A percentile compares a stretch with the other conserved stretches of the same genome.
Conservation (phyloP, 192 early-diverging fungal species). For the Coemansia sp. region DNA sequence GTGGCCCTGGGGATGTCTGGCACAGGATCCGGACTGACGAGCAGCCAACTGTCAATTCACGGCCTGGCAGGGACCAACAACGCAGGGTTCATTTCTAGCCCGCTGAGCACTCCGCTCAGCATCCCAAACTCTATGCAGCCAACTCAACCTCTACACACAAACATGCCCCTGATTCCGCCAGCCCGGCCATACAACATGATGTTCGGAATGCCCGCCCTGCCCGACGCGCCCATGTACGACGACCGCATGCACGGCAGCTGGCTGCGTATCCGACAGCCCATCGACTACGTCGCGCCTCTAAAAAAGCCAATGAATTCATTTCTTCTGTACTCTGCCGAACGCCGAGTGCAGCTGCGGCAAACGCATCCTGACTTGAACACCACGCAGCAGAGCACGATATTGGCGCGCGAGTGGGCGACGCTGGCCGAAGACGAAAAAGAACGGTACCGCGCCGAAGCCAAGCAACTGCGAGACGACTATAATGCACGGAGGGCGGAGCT, state of each 20-base stretch:
- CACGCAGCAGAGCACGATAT: constrained; percentile 61
- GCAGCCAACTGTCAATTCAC: background rate
- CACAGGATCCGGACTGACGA: constrained; percentile 7
- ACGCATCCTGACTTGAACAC: constrained; percentile 59
- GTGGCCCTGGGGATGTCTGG: background rate
- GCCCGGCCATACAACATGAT: constrained; percentile 45
- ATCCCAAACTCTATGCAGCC: constrained; percentile 5
- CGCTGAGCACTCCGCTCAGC: constrained; percentile 11
- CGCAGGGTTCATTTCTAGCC: constrained; percentile 17
- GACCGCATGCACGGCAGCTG: constrained; percentile 43
- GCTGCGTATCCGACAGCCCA: constrained; percentile 48
- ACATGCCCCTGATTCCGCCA: constrained; percentile 24
- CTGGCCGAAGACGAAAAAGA: constrained; percentile 58
- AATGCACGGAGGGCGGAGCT: constrained; percentile 55
- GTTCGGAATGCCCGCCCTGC: constrained; percentile 39
- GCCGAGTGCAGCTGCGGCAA: constrained; percentile 63
- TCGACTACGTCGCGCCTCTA: constrained; percentile 52
- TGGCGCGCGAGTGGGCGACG: constrained; percentile 66
- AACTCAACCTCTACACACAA: constrained; percentile 1
- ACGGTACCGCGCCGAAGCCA: constrained; percentile 56
- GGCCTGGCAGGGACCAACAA: background rate
- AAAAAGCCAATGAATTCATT: constrained; percentile 71
- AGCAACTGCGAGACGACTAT: constrained; percentile 62
- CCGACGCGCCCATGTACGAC: constrained; percentile 41
- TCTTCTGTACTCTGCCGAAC: constrained; percentile 62